A percentile compares a stretch with the other conserved stretches of the same genome.
These are phyloP conservation scores for Adansonia madagascariensis DNA, from an alignment of 441 rosid species.

Conservation along the genomic window DNA sequence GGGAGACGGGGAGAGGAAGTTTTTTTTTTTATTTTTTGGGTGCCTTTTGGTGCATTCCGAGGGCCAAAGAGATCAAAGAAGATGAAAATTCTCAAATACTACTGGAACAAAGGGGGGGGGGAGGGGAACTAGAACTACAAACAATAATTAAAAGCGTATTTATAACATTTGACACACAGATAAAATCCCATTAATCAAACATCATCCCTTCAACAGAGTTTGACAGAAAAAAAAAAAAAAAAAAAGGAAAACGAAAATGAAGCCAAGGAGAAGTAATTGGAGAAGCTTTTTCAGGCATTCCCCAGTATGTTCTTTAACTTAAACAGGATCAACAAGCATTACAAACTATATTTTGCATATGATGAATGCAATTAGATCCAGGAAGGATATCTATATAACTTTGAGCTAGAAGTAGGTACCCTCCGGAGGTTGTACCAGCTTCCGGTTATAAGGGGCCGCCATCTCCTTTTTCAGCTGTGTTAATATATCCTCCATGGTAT, in stretches of 20 bases:
- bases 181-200: conserved; percentile 50
- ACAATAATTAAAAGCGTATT: conserved; percentile 18
- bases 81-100: not conserved
- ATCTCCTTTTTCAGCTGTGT: conserved; percentile 96
- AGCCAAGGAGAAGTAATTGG: conserved; percentile 37
- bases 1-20: not conserved
- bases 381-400: conserved; percentile 29
- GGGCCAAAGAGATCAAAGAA: conserved; percentile 1
- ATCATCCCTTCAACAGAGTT: conserved; percentile 40
- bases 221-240: no score
- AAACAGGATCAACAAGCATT: conserved; percentile 46
- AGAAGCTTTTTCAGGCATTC: conserved; percentile 40
- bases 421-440: conserved; percentile 98
- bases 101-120: not conserved
- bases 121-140: not conserved
- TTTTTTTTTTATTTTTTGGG: not conserved
- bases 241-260: conserved; percentile 30
- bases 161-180: conserved; percentile 34
- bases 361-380: conserved; percentile 40
- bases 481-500: conserved; percentile 92
- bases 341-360: conserved; percentile 53
- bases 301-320: not conserved
- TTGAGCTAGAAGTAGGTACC: conserved; percentile 85
- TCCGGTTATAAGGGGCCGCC: conserved; percentile 88
- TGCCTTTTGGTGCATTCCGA: not conserved